Conservation (phyloP, 2,329 filamentous ascomycete genomes). For the Diplodia corticola region DNA sequence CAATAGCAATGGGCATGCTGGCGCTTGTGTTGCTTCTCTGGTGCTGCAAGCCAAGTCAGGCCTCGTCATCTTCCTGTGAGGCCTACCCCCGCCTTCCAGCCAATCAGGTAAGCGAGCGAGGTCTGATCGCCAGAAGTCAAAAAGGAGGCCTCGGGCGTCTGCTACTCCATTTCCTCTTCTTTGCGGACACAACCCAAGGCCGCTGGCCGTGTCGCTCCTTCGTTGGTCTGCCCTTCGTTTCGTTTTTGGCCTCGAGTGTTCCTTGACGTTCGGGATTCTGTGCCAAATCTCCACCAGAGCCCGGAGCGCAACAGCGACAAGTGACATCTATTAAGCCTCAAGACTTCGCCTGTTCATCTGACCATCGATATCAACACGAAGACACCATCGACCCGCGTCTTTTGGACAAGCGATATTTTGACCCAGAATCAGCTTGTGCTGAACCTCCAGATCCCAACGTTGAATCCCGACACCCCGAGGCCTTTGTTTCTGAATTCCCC, state of each 20-base stretch:
- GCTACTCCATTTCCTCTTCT: not conserved
- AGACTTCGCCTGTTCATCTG: not conserved
- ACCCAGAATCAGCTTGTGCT: not conserved
- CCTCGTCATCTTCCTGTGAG: not conserved
- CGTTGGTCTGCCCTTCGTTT: not conserved
- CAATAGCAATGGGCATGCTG: not conserved
- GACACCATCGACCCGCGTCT: not conserved
- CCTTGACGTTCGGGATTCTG: not conserved
- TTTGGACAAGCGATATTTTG: not conserved
- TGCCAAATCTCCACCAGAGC: not conserved
- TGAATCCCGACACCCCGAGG: not conserved
- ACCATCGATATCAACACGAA: not conserved
- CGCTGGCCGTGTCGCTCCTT: slow-evolving; percentile 1
- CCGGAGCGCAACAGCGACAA: not conserved
- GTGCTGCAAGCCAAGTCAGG: not conserved
- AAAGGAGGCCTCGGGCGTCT: not conserved
- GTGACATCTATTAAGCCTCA: not conserved
- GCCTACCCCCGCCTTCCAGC: not conserved
- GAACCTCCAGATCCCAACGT: not conserved
- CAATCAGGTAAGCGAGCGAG: not conserved
- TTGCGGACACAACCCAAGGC: not conserved
- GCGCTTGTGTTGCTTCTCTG: not conserved
- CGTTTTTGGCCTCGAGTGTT: not conserved
- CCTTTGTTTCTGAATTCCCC: not conserved
- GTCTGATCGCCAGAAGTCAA: not conserved